Evolutionary conservation across 1,139 yeast species (phyloP).

Genomic region (Sugiyamaella neomexicana): DNA sequence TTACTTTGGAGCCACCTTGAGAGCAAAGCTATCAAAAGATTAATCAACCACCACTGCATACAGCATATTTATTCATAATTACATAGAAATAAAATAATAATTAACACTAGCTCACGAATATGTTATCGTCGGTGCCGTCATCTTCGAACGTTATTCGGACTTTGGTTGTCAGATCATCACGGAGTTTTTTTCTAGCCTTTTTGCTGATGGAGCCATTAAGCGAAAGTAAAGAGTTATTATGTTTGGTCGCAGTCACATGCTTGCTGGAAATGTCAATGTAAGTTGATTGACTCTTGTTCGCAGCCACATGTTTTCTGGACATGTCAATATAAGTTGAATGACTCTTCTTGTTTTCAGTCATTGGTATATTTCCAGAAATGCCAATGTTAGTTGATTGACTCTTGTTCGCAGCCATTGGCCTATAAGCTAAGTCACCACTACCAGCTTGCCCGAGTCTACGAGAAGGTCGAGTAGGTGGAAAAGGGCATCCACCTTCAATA

Average conservation of each 20-base stretch:
- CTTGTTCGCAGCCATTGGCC: too few species aligned
- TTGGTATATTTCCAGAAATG: too few species aligned
- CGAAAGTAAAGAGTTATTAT: neutral
- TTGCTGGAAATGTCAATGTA: too few species aligned
- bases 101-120: neutral
- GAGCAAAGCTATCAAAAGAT: constrained; percentile 46
- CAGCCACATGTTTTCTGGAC: too few species aligned
- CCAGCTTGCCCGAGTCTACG: too few species aligned
- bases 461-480: too few species aligned
- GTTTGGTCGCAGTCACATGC: neutral
- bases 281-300: too few species aligned
- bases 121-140: neutral
- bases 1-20: constrained; percentile 61
- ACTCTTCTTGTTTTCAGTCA: too few species aligned
- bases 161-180: neutral
- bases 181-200: neutral
- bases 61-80: constrained; percentile 5
- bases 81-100: neutral
- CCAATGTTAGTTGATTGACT: too few species aligned
- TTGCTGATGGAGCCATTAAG: constrained; percentile 1
- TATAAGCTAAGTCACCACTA: too few species aligned
- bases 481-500: too few species aligned
- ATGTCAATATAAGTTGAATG: too few species aligned
- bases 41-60: neutral
- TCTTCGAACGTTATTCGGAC: neutral